These are phyloP conservation scores for Bacterosira constricta DNA, from an alignment of 108 stramenopile genomes.

Conservation along the genomic window DNA sequence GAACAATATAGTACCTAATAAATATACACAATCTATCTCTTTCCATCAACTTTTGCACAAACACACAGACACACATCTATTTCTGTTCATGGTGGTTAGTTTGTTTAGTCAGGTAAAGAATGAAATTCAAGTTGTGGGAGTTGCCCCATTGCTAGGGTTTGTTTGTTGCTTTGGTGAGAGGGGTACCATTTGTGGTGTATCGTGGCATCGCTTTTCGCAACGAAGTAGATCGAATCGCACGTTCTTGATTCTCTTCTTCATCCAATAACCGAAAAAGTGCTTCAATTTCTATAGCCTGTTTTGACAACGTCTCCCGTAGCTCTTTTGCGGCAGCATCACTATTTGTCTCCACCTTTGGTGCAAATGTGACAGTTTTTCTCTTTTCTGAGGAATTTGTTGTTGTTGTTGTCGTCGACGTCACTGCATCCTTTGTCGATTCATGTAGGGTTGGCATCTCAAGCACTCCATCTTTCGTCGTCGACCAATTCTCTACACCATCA, in stretches of 20 bases:
- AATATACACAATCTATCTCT: too few species aligned
- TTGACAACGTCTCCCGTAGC: constrained; percentile 3
- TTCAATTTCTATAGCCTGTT: constrained; percentile 22
- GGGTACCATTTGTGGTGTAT: too few species aligned
- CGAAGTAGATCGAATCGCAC: not conserved
- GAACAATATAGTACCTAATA: too few species aligned
- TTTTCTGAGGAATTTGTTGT: not conserved
- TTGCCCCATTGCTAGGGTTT: too few species aligned
- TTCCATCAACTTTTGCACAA: too few species aligned
- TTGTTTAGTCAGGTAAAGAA: not conserved
- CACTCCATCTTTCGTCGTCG: constrained; percentile 1
- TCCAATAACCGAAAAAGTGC: constrained; percentile 25
- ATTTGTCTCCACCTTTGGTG: not conserved
- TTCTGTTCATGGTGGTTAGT: too few species aligned
- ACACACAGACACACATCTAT: too few species aligned
- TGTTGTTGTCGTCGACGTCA: not conserved
- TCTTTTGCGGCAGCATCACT: not conserved
- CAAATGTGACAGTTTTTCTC: not conserved
- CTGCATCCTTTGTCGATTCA: not conserved
- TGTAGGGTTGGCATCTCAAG: constrained; percentile 9
- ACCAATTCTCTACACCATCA: not conserved
- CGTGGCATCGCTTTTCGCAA: too few species aligned
- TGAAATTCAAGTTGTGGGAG: too few species aligned
- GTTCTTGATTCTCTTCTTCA: not conserved
- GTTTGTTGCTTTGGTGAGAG: too few species aligned